Base-by-base conservation (phyloP, 2,329 filamentous ascomycete species). In the Sclerotinia nivalis region DNA sequence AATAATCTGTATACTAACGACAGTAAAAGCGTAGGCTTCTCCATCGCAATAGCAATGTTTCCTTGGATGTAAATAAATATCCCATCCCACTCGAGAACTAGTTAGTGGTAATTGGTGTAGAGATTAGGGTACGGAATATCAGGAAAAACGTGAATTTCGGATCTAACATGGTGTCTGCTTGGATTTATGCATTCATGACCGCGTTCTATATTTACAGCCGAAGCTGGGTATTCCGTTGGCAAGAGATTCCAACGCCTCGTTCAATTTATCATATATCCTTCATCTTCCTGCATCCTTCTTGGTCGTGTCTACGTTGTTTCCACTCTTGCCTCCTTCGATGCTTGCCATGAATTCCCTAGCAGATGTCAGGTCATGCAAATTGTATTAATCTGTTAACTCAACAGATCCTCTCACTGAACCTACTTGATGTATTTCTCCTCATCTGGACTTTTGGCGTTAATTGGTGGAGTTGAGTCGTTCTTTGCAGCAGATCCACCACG, bases 371-470 rank as follows among this genome's bases (percentile, higher is more conserved):
- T 6, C 15, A 43, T 43, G 34, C 25, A 49, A 37, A 28, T 20
- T 10, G 12, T 40, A 47, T 13, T 22, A 8, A 43, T 50, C 34
- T 45, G 34, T 45, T 15, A n/a, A 2, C n/a, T 20, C 18, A 25
- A 25, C 25, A 31, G 31, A 50, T 66, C 5, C 34, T 10, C 28
- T 20, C 12, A 22, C 5, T 18, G 47, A 50, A 76, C 77, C 66
- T 77, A 79, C 78, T 78, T 78, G 70, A 79, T 78, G 71, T 78
- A 79, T 66, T 70, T 78, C 74, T 79, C 78, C 75, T 79, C 77
- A 49, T 79, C 78, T 28, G 76, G 74, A 68, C 77, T 78, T 68
- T 70, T 64, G n/a, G 78, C 78, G 69, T 79, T 79, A 71, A 79
- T 76, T 22, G 78, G 77, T 73, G 78, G 78, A 72, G 71, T 73